Conservation (phyloP, 208 protist genomes). For the Acanthamoeba sp. region DNA sequence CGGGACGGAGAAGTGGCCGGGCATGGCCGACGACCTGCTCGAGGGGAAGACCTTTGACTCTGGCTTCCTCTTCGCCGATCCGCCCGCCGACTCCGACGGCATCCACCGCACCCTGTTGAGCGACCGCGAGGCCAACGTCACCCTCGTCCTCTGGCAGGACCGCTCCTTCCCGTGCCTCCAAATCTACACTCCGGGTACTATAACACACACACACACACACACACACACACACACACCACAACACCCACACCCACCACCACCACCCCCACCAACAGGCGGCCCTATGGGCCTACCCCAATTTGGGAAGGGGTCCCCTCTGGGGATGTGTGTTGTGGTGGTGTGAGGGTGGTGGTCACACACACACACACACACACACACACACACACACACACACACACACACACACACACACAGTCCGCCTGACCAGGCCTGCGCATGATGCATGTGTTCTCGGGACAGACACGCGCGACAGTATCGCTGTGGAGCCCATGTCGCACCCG, state of each 20-base stretch:
- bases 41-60: not conserved
- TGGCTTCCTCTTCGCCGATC: conserved; percentile 1
- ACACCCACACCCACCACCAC: too few relatives aligned
- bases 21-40: not conserved
- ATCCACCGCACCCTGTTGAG: not conserved
- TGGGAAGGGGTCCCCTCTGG: too few relatives aligned
- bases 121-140: not conserved
- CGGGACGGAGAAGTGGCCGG: not conserved
- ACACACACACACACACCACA: not conserved
- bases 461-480: not conserved
- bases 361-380: too few relatives aligned
- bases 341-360: too few relatives aligned
- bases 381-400: too few relatives aligned
- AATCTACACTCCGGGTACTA: conserved; percentile 34
- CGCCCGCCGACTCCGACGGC: not conserved
- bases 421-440: too few relatives aligned
- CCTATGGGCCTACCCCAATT: too few relatives aligned
- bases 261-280: too few relatives aligned
- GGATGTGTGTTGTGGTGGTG: too few relatives aligned
- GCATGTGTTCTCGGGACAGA: not conserved
- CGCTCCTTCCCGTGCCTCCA: conserved; percentile 25
- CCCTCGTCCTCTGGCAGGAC: conserved; percentile 37
- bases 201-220: not conserved
- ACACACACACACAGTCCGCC: too few relatives aligned
- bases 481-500: conserved; percentile 51